Conservation (phyloP, 805 yeast genomes). For the Zygosaccharomyces bailii region DNA sequence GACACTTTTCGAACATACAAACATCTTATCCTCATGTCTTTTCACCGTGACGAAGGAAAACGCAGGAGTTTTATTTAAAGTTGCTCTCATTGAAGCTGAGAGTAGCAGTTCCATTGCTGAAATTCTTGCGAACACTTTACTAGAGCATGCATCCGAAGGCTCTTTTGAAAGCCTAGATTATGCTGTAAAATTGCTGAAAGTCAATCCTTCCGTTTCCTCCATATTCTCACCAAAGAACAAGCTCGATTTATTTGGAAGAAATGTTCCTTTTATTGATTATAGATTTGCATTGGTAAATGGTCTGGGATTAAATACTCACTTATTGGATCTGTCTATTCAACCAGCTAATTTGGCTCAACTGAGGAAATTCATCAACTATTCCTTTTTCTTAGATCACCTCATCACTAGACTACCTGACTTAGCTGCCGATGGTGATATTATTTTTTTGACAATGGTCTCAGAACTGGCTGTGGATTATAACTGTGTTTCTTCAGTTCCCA, state of each 20-base stretch:
- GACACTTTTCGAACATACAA: conserved; percentile 17
- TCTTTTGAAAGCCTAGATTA: conserved; percentile 8
- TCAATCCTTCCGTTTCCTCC: conserved; percentile 11
- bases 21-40: conserved; percentile 17
- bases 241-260: conserved; percentile 21
- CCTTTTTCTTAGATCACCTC: conserved; percentile 27
- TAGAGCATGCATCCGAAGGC: conserved; percentile 12
- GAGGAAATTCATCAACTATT: conserved; percentile 24
- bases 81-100: conserved; percentile 13
- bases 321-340: conserved; percentile 14
- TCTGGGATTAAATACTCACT: conserved; percentile 41
- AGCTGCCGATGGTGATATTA: conserved; percentile 13
- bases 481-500: conserved; percentile 30
- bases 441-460: conserved; percentile 34
- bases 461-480: conserved; percentile 41
- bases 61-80: conserved; percentile 14
- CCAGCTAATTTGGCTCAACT: conserved; percentile 14
- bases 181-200: conserved; percentile 17
- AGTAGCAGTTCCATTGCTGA: conserved; percentile 14
- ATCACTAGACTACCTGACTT: conserved; percentile 14
- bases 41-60: conserved; percentile 14
- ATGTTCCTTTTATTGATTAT: conserved; percentile 36
- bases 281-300: conserved; percentile 48
- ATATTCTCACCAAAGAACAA: conserved; percentile 21
- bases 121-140: conserved; percentile 15